Conservation (phyloP, 2,329 filamentous ascomycete genomes). For the Fusarium miscanthi region DNA sequence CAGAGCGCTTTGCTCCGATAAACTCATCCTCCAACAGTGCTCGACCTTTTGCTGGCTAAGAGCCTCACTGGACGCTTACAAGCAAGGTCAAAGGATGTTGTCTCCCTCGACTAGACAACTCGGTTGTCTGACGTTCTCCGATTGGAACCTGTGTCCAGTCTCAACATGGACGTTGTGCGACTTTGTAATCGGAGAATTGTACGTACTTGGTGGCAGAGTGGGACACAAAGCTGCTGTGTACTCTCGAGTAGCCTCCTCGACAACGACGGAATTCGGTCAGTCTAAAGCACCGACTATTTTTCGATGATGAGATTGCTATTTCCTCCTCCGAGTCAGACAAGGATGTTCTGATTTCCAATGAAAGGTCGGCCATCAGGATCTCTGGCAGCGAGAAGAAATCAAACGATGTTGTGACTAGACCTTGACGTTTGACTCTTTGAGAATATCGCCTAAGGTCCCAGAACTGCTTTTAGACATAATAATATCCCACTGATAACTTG, state of each 20-base stretch:
- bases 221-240: conserved; percentile 18
- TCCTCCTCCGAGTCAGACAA: not conserved
- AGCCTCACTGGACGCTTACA: conserved; percentile 3
- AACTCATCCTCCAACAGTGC: not conserved
- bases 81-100: conserved; percentile 9
- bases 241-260: conserved; percentile 4
- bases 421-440: conserved; percentile 6
- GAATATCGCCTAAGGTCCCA: conserved; percentile 2
- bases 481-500: rapidly evolving
- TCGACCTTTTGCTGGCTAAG: not conserved
- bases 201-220: conserved; percentile 32
- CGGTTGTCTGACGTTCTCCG: conserved; percentile 19
- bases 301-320: not conserved
- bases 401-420: not conserved
- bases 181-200: conserved; percentile 25
- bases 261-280: not conserved
- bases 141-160: conserved; percentile 10
- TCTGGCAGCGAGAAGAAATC: not conserved
- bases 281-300: conserved; percentile 2
- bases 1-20: rapidly evolving
- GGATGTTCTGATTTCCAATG: not conserved
- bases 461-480: not conserved
- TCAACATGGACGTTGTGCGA: conserved; percentile 4
- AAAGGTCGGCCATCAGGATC: not conserved
- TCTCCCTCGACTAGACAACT: conserved; percentile 11